Percentiles rank a stretch among this genome's conserved stretches.
phyloP scores from a whole-genome alignment of 2,329 filamentous ascomycete genomes.

The Stemphylium lycopersici region DNA sequence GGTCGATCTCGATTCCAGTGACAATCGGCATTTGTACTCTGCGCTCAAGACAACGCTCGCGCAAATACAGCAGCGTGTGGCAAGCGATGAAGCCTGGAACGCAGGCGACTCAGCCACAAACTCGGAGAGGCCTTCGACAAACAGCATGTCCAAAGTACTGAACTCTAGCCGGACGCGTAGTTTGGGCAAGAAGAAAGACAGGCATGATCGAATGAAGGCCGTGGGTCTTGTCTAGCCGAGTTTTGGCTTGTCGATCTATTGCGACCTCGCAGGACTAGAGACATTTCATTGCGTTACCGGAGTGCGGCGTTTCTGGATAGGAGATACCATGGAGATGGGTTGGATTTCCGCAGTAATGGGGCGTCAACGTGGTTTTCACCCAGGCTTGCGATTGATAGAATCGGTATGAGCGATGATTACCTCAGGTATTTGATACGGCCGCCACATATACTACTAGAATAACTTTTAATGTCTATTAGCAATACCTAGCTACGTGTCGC shows the following conservation, averaged over 20 bases:
- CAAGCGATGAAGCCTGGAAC: background rate
- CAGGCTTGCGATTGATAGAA: background rate
- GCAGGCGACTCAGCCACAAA: background rate
- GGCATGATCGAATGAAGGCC: background rate
- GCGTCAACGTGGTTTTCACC: background rate
- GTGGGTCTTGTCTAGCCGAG: background rate
- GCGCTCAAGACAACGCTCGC: conserved; percentile 44
- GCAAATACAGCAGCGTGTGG: conserved; percentile 36
- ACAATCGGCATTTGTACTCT: conserved; percentile 44
- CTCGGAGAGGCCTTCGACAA: background rate
- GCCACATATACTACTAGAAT: background rate
- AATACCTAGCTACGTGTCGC: background rate
- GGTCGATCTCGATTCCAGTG: conserved; percentile 46
- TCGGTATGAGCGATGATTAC: background rate
- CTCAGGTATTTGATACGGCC: background rate
- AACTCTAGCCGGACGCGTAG: background rate
- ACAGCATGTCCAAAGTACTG: background rate
- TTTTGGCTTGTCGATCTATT: too few species aligned
- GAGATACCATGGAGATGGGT: conserved; percentile 1
- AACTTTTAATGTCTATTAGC: background rate
- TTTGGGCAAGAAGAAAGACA: background rate
- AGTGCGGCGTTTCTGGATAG: conserved; percentile 1
- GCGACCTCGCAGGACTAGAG: too few species aligned
- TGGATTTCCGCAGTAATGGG: background rate
- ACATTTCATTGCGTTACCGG: background rate